phyloP scores from a whole-genome alignment of 1,139 yeast genomes.

The Arxiozyma bovina region DNA sequence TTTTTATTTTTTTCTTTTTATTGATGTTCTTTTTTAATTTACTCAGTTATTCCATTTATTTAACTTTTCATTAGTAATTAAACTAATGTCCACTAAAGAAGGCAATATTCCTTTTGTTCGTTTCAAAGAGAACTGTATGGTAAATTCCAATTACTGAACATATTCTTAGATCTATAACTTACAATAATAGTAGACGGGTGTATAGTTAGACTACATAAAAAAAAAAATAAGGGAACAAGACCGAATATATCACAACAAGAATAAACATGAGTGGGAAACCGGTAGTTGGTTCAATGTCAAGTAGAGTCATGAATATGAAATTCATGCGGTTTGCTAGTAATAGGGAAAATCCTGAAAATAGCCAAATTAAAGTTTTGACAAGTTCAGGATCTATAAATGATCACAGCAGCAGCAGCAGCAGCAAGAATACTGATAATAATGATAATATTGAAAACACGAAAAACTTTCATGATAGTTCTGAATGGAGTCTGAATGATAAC shows the following conservation, averaged over 20 bases:
- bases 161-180: too few species aligned
- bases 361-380: background rate
- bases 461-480: constrained; percentile 9
- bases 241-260: too few species aligned
- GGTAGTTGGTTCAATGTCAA: constrained; percentile 21
- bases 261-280: constrained; percentile 6
- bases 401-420: background rate
- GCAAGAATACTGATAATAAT: constrained; percentile 3
- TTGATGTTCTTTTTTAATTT: too few species aligned
- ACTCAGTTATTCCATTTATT: too few species aligned
- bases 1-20: too few species aligned
- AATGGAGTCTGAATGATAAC: constrained; percentile 5
- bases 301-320: constrained; percentile 35
- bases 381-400: background rate
- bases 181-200: too few species aligned
- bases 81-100: too few species aligned
- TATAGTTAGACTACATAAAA: background rate
- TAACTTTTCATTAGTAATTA: too few species aligned
- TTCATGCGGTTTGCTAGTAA: constrained; percentile 37
- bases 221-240: background rate
- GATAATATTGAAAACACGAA: background rate
- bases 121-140: too few species aligned
- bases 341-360: background rate
- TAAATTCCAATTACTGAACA: too few species aligned
- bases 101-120: too few species aligned